These are phyloP conservation scores for Heliosperma pusillum DNA, from an alignment of 148 eudicot species.

Conservation along the genomic window DNA sequence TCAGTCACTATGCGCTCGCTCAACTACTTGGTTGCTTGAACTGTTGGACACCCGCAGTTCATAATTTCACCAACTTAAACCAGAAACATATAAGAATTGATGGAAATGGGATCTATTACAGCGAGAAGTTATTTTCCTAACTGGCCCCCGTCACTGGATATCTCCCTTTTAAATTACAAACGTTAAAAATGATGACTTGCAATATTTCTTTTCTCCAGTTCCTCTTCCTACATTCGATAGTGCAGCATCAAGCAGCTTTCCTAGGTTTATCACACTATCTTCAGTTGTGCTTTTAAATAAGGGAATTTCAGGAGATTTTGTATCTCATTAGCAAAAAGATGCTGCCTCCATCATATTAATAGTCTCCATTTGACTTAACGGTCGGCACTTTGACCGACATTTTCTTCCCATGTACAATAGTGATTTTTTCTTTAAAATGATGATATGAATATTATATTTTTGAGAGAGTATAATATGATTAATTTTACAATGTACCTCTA, in stretches of 20 bases:
- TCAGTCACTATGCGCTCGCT: too few relatives aligned
- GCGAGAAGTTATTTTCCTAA: neutral
- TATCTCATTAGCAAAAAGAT: neutral
- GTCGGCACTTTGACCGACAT: too few relatives aligned
- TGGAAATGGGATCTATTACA: neutral
- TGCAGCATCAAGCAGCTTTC: neutral
- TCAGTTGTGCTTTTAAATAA: neutral
- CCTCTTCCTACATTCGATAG: neutral
- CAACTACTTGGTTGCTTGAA: neutral
- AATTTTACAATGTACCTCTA: too few relatives aligned
- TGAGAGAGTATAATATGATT: too few relatives aligned
- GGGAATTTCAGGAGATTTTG: neutral
- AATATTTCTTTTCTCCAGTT: neutral
- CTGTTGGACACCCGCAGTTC: neutral
- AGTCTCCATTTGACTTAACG: too few relatives aligned
- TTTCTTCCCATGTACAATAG: too few relatives aligned
- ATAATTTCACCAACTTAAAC: neutral
- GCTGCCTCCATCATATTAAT: too few relatives aligned
- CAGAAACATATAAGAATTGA: neutral
- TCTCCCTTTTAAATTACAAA: neutral
- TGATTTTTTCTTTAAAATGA: too few relatives aligned
- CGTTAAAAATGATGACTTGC: neutral
- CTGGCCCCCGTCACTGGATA: neutral
- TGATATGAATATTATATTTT: too few relatives aligned
- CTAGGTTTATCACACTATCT: neutral